A percentile compares a stretch with the other conserved stretches of the same genome.
These are phyloP conservation scores for Durusdinium trenchii DNA, from an alignment of 73 alveolate species.

Conservation along the genomic window DNA sequence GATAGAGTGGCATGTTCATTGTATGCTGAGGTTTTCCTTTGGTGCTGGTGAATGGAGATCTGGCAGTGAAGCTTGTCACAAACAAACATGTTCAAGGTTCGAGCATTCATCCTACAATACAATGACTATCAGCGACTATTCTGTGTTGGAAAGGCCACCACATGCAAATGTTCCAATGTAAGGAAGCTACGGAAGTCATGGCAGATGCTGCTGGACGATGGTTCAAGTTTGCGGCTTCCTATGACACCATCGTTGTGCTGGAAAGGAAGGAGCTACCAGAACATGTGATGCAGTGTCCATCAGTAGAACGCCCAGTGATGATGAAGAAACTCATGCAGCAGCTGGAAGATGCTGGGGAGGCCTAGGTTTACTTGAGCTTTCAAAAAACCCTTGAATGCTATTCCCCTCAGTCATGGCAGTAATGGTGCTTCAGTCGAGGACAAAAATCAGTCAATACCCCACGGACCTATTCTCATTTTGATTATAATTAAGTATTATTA, in stretches of 20 bases:
- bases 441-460: no score
- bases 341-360: constrained; percentile 26
- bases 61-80: no score
- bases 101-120: no score
- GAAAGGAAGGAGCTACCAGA: background rate
- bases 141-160: no score
- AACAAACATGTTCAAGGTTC: no score
- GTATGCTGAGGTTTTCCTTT: background rate
- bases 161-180: no score
- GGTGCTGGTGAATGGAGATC: constrained; percentile 4
- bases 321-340: background rate
- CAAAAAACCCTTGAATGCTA: no score
- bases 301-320: background rate
- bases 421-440: no score
- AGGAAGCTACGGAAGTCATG: background rate
- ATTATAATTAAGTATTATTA: no score
- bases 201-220: background rate
- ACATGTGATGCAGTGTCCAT: background rate
- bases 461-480: background rate
- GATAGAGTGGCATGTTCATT: no score
- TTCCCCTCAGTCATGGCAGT: background rate
- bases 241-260: background rate
- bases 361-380: no score
- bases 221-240: background rate
- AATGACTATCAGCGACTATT: no score